Base-by-base conservation (phyloP, 768 basidiomycete genomes). In the Amanita rubescens region DNA sequence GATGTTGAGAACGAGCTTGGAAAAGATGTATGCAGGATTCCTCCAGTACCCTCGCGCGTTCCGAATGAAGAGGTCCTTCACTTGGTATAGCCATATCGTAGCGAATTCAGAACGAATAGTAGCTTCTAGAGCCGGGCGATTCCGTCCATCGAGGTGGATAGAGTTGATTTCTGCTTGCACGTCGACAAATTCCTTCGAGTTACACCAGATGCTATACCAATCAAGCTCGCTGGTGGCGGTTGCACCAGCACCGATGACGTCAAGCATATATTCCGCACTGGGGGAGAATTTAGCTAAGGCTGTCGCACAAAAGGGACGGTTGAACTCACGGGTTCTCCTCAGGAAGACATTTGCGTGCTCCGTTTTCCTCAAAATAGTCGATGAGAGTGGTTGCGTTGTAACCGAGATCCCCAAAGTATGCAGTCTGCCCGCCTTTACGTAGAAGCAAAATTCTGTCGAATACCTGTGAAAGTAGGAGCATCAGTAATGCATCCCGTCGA, bases 371-470 rank as follows among this genome's bases (percentile, higher is more conserved):
- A 57, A 94, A 91, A 66, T 94, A 94, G 17, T 75, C 63, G 51
- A 91, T 80, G 15, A 94, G 65, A 0, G 78, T 79, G 6, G 73
- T 64, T 0, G 87, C 73, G 55, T 85, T 79, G 20, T 69, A 56
- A 0, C 90, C 90, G 22, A 90, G 63, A 49, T 88, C 82, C 7
- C 86, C 85, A 57, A 85, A 86, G 67, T 86, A 90, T 9, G 84
- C 84, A 2, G 75, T 84, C 59, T 85, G 67, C 52, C 93, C 93
- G 11, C 93, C 92, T 58, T 81, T 81, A 37, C 81, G 78, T 3
- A 95, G 73, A 1, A 95, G 75, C 5, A 94, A 70, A 1, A 95
- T 70, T 27, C 85, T 70, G 61, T 94, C 92, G 58, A 94, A 94
- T 37, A 79, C 79, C 69, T 75, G 51, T n/a, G 46, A 9, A 25